A percentile compares a stretch with the other conserved stretches of the same genome.
phyloP scores from a whole-genome alignment of 805 yeast genomes.

The Candida sithepensis region DNA sequence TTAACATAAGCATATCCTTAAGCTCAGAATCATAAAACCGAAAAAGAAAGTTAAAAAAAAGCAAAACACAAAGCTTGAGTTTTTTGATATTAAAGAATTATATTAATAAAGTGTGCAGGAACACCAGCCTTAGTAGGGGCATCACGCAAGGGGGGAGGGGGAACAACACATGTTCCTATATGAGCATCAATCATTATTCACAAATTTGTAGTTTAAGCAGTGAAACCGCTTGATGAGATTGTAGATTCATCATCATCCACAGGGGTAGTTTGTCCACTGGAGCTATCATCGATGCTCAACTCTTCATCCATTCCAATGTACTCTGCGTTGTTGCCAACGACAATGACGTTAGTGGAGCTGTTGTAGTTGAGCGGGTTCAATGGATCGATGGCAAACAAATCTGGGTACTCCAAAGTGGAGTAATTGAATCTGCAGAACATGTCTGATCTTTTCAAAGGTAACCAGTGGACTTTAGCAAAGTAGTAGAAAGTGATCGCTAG shows the following conservation, averaged over 20 bases:
- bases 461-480: constrained; percentile 56
- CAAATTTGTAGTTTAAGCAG: no score
- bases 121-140: no score
- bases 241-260: constrained; percentile 16
- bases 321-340: background rate
- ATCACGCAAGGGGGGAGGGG: no score
- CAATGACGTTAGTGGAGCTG: background rate
- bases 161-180: no score
- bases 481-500: constrained; percentile 67
- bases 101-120: no score
- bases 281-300: constrained; percentile 7
- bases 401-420: constrained; percentile 34
- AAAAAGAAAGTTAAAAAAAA: no score
- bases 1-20: no score
- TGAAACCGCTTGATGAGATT: constrained; percentile 14
- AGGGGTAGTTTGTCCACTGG: constrained; percentile 21
- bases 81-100: no score
- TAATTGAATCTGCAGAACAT: constrained; percentile 73
- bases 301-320: constrained; percentile 16
- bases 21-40: no score
- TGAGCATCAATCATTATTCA: no score
- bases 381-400: constrained; percentile 35
- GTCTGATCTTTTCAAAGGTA: constrained; percentile 56
- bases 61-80: no score
- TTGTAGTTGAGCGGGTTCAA: constrained; percentile 11